Percentiles rank a stretch among this genome's conserved stretches.
Conservation (phyloP, 2,329 filamentous ascomycete genomes). For the Botrytis deweyae region DNA sequence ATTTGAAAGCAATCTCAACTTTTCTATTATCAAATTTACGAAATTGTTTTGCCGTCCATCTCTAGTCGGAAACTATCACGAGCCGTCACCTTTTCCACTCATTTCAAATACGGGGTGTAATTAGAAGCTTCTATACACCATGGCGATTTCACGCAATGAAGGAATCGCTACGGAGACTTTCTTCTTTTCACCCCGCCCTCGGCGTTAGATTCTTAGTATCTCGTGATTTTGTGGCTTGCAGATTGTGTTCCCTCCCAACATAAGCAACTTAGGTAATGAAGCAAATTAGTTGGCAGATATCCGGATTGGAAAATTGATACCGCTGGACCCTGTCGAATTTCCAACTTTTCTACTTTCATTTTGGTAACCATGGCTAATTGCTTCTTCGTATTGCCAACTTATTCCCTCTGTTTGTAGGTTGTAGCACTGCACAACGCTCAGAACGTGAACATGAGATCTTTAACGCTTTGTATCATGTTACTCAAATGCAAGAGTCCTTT, state of each 20-base stretch:
- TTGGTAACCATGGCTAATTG: not conserved
- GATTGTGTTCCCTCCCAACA: not conserved
- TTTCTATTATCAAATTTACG: not conserved
- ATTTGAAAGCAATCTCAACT: not conserved
- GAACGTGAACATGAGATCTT: not conserved
- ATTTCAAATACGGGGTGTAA: not conserved
- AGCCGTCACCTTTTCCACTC: not conserved
- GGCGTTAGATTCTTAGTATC: not conserved
- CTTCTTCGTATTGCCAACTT: slow-evolving; percentile 15
- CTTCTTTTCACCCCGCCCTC: not conserved
- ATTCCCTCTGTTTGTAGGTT: not conserved
- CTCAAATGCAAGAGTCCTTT: not conserved
- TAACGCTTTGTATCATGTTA: not conserved
- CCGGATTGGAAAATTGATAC: not conserved
- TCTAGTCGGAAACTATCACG: not conserved
- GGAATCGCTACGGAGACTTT: not conserved
- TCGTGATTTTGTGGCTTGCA: not conserved
- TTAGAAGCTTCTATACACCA: not conserved
- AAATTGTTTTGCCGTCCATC: not conserved
- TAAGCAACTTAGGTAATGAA: not conserved
- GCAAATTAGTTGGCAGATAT: slow-evolving; percentile 7
- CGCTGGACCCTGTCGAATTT: not conserved
- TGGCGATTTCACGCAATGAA: not conserved
- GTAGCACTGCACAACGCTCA: not conserved
- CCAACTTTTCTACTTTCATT: not conserved